These are phyloP conservation scores for Apiotrichum sp. DNA, from an alignment of 1,284 basidiomycete genomes.

Conservation along the genomic window DNA sequence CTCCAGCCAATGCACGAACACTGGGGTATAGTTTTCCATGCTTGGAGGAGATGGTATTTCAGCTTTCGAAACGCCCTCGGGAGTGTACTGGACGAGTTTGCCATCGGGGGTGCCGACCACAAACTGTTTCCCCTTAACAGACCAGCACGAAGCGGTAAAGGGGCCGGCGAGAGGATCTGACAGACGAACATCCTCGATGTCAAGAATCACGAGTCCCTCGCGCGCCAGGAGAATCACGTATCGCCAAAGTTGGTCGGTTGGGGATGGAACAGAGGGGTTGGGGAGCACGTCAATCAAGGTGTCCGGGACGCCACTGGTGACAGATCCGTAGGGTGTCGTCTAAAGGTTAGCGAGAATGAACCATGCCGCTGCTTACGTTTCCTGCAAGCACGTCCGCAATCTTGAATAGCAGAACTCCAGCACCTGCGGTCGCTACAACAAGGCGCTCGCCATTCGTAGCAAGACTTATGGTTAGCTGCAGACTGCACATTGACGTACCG, in stretches of 20 bases:
- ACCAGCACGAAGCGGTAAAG: constrained; percentile 50
- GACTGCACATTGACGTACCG: constrained; percentile 20
- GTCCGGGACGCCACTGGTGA: constrained; percentile 33
- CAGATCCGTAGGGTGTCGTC: constrained; percentile 35
- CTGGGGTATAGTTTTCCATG: constrained; percentile 30
- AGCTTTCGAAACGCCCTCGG: constrained; percentile 51
- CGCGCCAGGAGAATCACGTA: constrained; percentile 42
- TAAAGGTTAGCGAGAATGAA: constrained; percentile 8
- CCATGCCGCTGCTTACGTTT: constrained; percentile 23
- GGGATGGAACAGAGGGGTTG: constrained; percentile 42
- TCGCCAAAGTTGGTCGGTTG: constrained; percentile 31
- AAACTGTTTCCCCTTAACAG: constrained; percentile 55
- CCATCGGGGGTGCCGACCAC: constrained; percentile 49
- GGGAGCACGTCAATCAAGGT: constrained; percentile 45
- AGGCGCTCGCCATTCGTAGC: constrained; percentile 38
- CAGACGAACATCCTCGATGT: constrained; percentile 30
- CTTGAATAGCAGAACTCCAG: constrained; percentile 29
- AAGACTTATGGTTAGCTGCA: constrained; percentile 22
- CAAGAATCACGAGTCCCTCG: constrained; percentile 37
- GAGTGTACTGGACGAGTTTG: constrained; percentile 50
- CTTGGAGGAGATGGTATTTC: constrained; percentile 45
- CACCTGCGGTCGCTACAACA: constrained; percentile 29
- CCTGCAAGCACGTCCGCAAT: constrained; percentile 33
- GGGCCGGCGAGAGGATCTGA: constrained; percentile 26
- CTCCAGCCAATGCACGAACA: constrained; percentile 52